A percentile compares a stretch with the other conserved stretches of the same genome.
Conservation (phyloP, 225 moss, liverwort and hornwort genomes). For the Marchantia polymorpha region DNA sequence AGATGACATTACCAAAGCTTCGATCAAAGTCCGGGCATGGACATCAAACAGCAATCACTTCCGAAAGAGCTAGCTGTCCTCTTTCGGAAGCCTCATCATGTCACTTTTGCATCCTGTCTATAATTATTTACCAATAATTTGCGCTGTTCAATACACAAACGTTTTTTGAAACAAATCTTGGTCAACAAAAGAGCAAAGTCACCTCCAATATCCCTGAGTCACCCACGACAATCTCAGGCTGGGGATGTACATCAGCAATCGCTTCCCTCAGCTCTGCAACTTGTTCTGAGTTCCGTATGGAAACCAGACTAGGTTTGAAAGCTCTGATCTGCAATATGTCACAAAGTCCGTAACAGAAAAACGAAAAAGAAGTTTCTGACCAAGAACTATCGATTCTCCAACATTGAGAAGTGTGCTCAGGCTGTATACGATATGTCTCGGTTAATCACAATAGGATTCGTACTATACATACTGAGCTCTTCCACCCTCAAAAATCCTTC, state of each 20-base stretch:
- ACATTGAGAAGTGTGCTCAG: background rate
- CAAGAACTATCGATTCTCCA: background rate
- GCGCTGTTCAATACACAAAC: background rate
- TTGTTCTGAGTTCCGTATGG: conserved; percentile 52
- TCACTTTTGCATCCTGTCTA: too few relatives aligned
- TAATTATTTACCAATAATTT: background rate
- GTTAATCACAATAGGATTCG: too few relatives aligned
- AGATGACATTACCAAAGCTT: background rate
- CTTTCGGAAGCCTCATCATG: too few relatives aligned
- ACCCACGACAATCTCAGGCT: conserved; percentile 66
- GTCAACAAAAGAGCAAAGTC: background rate
- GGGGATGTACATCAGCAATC: conserved; percentile 56
- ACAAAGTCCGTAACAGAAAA: too few relatives aligned
- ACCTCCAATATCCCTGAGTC: conserved; percentile 66
- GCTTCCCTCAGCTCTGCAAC: conserved; percentile 49
- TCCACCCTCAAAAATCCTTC: background rate
- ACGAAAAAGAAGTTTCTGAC: too few relatives aligned
- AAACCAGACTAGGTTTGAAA: conserved; percentile 79
- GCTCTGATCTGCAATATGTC: conserved; percentile 43
- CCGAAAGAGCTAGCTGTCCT: too few relatives aligned
- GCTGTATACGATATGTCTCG: too few relatives aligned
- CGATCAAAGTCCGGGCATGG: background rate
- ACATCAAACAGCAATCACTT: background rate
- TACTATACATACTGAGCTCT: too few relatives aligned
- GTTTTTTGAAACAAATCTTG: background rate